phyloP scores from a whole-genome alignment of 1,284 basidiomycete species.

The Rugiboletus extremiorientalis region DNA sequence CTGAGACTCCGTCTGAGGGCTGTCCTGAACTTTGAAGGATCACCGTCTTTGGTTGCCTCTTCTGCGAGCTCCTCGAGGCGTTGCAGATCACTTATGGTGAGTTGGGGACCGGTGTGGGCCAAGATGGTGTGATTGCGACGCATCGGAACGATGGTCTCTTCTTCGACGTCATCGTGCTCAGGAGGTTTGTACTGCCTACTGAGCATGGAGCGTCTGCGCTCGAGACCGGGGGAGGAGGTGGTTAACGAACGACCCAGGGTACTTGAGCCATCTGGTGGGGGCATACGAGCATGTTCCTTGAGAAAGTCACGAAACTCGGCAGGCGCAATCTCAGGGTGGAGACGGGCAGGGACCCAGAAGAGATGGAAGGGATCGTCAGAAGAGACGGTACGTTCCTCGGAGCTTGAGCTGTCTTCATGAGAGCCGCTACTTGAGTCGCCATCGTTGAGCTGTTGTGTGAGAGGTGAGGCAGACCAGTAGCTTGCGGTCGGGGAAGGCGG shows the following conservation, averaged over 20 bases:
- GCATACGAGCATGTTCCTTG: conserved; percentile 83
- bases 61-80: conserved; percentile 91
- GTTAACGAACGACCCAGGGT: conserved; percentile 39
- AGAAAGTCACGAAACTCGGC: conserved; percentile 94
- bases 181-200: conserved; percentile 83
- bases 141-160: conserved; percentile 66
- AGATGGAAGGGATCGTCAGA: conserved; percentile 79
- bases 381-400: conserved; percentile 31
- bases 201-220: conserved; percentile 86
- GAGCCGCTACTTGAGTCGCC: conserved; percentile 48
- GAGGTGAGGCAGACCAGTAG: conserved; percentile 47
- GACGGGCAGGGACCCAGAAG: conserved; percentile 96
- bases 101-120: conserved; percentile 61
- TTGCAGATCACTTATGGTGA: conserved; percentile 92
- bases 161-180: conserved; percentile 72
- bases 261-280: conserved; percentile 46
- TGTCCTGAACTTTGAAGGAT: conserved; percentile 81
- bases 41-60: conserved; percentile 80
- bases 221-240: conserved; percentile 51
- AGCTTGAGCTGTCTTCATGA: conserved; percentile 44
- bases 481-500: conserved; percentile 51
- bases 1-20: conserved; percentile 87
- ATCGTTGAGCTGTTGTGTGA: conserved; percentile 35
- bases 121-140: conserved; percentile 67
- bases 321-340: conserved; percentile 97